Percentiles rank a stretch among this genome's conserved stretches.
These are phyloP conservation scores for Xylaria bambusicola DNA, from an alignment of 495 filamentous ascomycete species.

Conservation along the genomic window DNA sequence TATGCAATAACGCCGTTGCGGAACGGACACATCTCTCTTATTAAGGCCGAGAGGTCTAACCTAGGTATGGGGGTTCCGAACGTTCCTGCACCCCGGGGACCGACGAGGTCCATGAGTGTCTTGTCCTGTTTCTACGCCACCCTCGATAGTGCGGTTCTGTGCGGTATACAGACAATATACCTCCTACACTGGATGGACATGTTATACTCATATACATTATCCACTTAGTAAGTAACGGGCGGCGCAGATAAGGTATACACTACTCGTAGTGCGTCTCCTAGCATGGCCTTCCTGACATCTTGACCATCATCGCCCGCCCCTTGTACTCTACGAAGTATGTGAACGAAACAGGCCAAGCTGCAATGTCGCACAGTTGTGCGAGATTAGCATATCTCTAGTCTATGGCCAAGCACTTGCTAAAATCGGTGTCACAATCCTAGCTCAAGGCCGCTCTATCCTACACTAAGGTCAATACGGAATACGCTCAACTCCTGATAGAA, in stretches of 20 bases:
- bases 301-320: neutral
- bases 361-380: constrained; percentile 15
- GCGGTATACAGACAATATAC: too few relatives aligned
- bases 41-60: neutral
- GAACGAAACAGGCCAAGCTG: neutral
- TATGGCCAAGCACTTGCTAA: constrained; percentile 8
- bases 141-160: too few relatives aligned
- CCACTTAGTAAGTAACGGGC: neutral
- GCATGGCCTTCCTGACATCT: neutral
- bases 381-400: constrained; percentile 15
- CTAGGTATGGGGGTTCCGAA: constrained; percentile 1
- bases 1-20: neutral
- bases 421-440: neutral
- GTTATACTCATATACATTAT: neutral
- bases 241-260: neutral
- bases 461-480: constrained; percentile 14
- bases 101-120: neutral
- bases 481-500: constrained; percentile 2
- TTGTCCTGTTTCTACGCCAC: neutral
- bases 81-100: constrained; percentile 2
- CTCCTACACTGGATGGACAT: neutral
- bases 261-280: neutral
- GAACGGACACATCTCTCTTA: constrained; percentile 1
- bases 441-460: neutral
- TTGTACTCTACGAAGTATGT: neutral